Base-by-base conservation (phyloP, 768 basidiomycete genomes). In the Cystoderma amianthinum region DNA sequence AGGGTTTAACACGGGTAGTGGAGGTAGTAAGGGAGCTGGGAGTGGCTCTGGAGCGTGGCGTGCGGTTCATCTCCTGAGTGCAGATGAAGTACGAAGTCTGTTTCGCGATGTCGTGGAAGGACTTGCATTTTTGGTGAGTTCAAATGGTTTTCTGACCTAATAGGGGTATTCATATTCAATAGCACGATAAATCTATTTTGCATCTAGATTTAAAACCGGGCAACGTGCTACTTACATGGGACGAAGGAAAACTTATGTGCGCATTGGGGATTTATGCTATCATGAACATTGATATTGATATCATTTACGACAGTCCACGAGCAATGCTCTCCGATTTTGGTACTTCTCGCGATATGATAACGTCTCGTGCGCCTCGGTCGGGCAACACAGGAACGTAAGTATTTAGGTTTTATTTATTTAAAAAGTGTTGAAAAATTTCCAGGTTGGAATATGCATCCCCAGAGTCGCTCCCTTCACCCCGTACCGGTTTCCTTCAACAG, bases 241-340 rank as follows among this genome's bases (percentile, higher is more conserved):
- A 95, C 48, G 88, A 93, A 48, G 88, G 85, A 11, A 71, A 67
- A 43, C 65, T 94, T 24, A 85, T 91, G 89, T 86, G 51, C 45
- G 82, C 60, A 12, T 33, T 23, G 43, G 36, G 43, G 5, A 1
- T 22, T 19, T 33, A 33, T n/a, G 40, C 20, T 25, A 35, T 19
- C 15, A 13, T 13, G 16, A 33, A 0, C 35, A 37, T 37, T 23
- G 23, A 46, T 20, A 25, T 25, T 7, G 9, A 33, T 41, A 9
- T 39, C 24, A 28, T 25, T 37, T 44, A 32, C 32, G 20, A 6
- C 36, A 94, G 92, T 44, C 94, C 94, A 2, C 77, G 89, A 52
- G 93, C 91, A 1, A 91, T 97, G 88, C 68, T 97, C 13, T 91
- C 90, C 2, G 94, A 97, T 52, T 97, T 97, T 60, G 94, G 94